Evolutionary conservation across 441 rosid genomes (phyloP).

Genomic region (Aleurites moluccanus): DNA sequence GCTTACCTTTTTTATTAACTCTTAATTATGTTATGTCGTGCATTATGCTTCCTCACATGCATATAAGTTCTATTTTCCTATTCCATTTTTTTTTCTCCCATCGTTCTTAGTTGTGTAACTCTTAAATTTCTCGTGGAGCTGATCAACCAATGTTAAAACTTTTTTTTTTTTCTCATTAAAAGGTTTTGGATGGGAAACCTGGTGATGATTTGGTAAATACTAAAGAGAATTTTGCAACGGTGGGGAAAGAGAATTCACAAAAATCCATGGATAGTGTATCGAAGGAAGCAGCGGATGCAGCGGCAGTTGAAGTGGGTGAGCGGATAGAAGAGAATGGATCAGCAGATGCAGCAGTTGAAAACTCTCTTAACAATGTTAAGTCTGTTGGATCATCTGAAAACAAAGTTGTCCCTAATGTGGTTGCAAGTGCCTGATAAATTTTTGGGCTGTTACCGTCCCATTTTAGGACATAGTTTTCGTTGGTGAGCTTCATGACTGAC

Average conservation of each 20-base stretch:
- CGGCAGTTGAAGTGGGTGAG: slow-evolving; percentile 19
- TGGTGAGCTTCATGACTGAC: neutral
- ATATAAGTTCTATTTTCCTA: no score
- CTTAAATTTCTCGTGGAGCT: no score
- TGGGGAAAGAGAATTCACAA: slow-evolving; percentile 25
- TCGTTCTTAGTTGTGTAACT: no score
- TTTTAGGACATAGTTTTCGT: slow-evolving; percentile 19
- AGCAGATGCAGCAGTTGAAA: no score
- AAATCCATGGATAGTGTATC: slow-evolving; percentile 26
- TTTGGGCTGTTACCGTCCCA: neutral
- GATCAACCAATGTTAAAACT: no score
- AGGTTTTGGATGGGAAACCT: slow-evolving; percentile 49
- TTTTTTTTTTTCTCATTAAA: neutral
- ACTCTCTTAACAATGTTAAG: no score
- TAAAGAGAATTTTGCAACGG: slow-evolving; percentile 20
- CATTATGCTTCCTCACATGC: no score
- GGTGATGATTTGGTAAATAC: slow-evolving; percentile 21
- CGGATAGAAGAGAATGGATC: slow-evolving; percentile 35
- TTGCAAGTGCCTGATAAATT: slow-evolving; percentile 52
- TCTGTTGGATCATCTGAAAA: slow-evolving; percentile 33
- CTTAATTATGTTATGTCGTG: neutral
- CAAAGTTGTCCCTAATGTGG: slow-evolving; percentile 28
- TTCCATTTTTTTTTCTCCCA: no score
- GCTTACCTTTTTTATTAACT: neutral
- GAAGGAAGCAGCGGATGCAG: slow-evolving; percentile 21